phyloP scores from a whole-genome alignment of 2,329 filamentous ascomycete species.

The Lecanicillium sp. region DNA sequence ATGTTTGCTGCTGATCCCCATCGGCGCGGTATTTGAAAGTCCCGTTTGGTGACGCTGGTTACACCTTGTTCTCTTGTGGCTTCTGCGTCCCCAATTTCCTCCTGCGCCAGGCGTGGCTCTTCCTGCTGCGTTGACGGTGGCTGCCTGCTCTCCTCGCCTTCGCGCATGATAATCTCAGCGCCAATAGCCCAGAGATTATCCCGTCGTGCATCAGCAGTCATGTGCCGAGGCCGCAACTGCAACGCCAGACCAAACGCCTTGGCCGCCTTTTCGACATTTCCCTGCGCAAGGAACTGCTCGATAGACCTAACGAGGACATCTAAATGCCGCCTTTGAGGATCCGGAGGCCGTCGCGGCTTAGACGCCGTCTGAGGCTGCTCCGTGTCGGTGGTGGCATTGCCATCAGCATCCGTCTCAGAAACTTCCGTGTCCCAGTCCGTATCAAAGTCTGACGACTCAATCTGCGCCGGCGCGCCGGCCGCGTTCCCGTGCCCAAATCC shows the following conservation, averaged over 20 bases:
- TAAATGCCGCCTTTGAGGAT: conserved; percentile 41
- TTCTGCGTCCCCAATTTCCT: conserved; percentile 6
- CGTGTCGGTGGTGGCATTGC: conserved; percentile 57
- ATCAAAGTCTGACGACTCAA: conserved; percentile 4
- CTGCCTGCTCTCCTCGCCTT: conserved; percentile 28
- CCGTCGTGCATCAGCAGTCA: conserved; percentile 57
- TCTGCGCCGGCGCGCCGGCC: background rate
- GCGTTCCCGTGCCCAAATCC: conserved; percentile 11
- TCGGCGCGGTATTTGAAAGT: conserved; percentile 10
- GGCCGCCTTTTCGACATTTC: conserved; percentile 63
- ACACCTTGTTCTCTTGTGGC: too few species aligned
- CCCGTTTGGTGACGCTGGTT: background rate
- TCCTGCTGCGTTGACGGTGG: background rate
- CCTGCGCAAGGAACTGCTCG: conserved; percentile 62
- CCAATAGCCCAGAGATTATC: conserved; percentile 74
- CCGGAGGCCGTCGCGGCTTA: conserved; percentile 10
- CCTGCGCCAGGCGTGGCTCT: background rate
- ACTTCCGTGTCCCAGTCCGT: conserved; percentile 72
- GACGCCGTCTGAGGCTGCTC: conserved; percentile 8
- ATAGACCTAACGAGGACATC: conserved; percentile 60
- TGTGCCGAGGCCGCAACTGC: conserved; percentile 34
- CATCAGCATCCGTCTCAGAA: conserved; percentile 66
- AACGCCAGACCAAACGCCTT: conserved; percentile 69
- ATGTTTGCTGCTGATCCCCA: conserved; percentile 40
- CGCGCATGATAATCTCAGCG: conserved; percentile 71